Percentiles rank a stretch among this genome's conserved stretches.
Evolutionary conservation across 192 early-diverging fungal genomes (phyloP).

Genomic region (Backusella mclennaniae): DNA sequence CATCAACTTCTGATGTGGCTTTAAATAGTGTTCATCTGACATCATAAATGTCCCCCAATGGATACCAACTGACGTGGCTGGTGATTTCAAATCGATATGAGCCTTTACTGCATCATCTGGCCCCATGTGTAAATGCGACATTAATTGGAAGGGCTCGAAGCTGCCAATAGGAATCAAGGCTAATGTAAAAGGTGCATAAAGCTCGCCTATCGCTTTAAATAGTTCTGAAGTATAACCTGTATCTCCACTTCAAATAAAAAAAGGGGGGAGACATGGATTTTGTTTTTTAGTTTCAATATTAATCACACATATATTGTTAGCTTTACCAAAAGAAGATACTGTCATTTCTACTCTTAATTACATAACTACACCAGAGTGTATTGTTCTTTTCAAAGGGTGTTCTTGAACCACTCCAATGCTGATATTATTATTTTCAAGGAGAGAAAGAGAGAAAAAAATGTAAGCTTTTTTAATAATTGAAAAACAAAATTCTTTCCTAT

Average conservation of each 20-base stretch:
- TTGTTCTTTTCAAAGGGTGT: constrained; percentile 32
- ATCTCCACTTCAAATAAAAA: constrained; percentile 32
- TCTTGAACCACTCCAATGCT: constrained; percentile 37
- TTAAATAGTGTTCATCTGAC: constrained; percentile 58
- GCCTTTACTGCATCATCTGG: constrained; percentile 50
- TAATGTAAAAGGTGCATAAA: constrained; percentile 50
- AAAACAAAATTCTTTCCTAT: background rate
- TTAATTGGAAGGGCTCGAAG: constrained; percentile 48
- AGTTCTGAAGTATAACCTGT: constrained; percentile 52
- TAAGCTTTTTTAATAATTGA: background rate
- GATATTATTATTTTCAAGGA: background rate
- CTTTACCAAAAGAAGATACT: constrained; percentile 51
- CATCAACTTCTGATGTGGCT: constrained; percentile 34
- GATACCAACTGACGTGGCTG: constrained; percentile 48
- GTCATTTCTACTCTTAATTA: constrained; percentile 37
- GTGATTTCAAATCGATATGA: constrained; percentile 42
- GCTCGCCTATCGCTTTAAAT: constrained; percentile 49
- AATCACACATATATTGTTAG: background rate
- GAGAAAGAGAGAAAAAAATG: constrained; percentile 14
- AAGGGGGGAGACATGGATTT: background rate
- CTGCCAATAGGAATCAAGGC: constrained; percentile 57
- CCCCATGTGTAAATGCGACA: constrained; percentile 55
- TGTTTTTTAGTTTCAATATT: background rate
- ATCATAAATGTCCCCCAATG: constrained; percentile 66
- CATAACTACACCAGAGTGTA: constrained; percentile 46